Percentiles rank a stretch among this genome's conserved stretches.
These are phyloP conservation scores for Neophaeococcomyces mojaviensis DNA, from an alignment of 2,329 filamentous ascomycete genomes.

Conservation along the genomic window DNA sequence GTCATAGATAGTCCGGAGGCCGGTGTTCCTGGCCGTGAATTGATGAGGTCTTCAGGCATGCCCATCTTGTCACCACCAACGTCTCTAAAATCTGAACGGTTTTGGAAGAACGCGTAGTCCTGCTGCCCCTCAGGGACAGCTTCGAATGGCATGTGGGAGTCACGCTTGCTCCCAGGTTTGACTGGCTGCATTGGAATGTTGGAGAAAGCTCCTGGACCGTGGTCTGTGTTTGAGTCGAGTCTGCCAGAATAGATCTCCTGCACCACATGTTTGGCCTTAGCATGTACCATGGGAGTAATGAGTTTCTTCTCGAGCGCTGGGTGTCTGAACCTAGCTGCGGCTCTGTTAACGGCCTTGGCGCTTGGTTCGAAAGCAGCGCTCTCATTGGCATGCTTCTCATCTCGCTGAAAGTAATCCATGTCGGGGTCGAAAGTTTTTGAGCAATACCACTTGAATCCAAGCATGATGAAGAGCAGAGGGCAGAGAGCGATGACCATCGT, in stretches of 20 bases:
- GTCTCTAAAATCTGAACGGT: constrained; percentile 81
- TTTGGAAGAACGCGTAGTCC: constrained; percentile 88
- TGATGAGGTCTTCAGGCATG: constrained; percentile 38
- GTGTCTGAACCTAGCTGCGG: constrained; percentile 75
- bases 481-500: constrained; percentile 60
- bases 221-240: constrained; percentile 56
- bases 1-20: constrained; percentile 27
- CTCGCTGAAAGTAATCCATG: constrained; percentile 71
- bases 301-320: constrained; percentile 82
- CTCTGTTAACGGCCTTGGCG: constrained; percentile 48
- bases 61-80: constrained; percentile 64
- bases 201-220: constrained; percentile 51
- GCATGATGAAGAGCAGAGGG: constrained; percentile 69
- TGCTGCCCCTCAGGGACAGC: constrained; percentile 78
- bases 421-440: constrained; percentile 65
- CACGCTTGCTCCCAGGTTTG: constrained; percentile 34
- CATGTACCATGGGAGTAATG: constrained; percentile 91
- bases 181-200: constrained; percentile 59
- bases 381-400: constrained; percentile 38
- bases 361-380: constrained; percentile 23
- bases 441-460: constrained; percentile 85
- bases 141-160: constrained; percentile 66
- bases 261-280: constrained; percentile 78
- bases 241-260: constrained; percentile 81
- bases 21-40: constrained; percentile 38